Evolutionary conservation across 768 basidiomycete genomes (phyloP), one percentile per base, ranked within the genome.

Genomic region (Dacryopinax primogenitus): DNA sequence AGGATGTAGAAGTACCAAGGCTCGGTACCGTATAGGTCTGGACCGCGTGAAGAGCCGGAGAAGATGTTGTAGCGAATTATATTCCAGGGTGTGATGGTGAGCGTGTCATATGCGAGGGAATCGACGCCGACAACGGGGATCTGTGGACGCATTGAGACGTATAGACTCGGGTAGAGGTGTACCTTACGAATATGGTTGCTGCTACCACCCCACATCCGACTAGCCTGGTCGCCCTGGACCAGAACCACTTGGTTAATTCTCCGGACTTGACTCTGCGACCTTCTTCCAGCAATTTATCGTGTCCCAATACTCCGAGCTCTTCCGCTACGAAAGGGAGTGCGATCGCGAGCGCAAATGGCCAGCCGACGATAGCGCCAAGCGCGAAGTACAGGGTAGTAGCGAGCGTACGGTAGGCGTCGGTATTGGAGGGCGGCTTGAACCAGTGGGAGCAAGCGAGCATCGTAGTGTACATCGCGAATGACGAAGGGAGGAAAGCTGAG

Each of bases 61-160:
- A 99, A 90, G 67, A 98, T 81, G 74, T 99, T 99, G 80, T 99
- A 98, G 62, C 77, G 79, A 70, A 98, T 75, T 68, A 98, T 94
- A 74, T 98, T 96, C 86, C 91, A 92, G 0, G 95, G 89, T 1
- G 91, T 89, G 64, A 95, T 74, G 3, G 82, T 80, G 39, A 85
- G 78, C 66, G 82, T 85, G 21, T 90, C 90, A 72, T 97, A 99
- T 1, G 88, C 91, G 67, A 86, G 77, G 30, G 86, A 91, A 76
- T 99, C 96, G 64, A 97, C 78, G 30, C 78, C 80, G 66, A 90
- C 75, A 69, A 95, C 86, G 1, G 94, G 93, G 65, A 94, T 75
- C 95, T 98, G 72, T 33, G n/a, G 63, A 63, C 36, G 9, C 7
- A 11, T 23, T 16, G 15, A 23, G 18, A 45, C 13, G 0, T 34